These are phyloP conservation scores for Marvania coccoides DNA, from an alignment of 139 green algal species.

Conservation along the genomic window DNA sequence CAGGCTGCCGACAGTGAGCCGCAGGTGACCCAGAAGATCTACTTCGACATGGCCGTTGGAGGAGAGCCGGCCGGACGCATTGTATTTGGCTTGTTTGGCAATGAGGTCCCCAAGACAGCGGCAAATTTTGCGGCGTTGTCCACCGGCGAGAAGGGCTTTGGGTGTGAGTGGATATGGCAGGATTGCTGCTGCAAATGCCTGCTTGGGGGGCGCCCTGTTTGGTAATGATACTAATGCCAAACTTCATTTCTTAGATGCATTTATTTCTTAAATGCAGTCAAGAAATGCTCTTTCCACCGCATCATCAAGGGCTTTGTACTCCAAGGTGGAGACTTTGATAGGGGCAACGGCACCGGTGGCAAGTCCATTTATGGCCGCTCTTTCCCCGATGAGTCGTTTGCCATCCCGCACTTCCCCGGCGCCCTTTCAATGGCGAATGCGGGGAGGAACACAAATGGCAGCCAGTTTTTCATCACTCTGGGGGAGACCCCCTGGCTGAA, in stretches of 20 bases:
- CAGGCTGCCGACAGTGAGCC: neutral
- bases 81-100: slow-evolving; percentile 64
- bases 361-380: slow-evolving; percentile 44
- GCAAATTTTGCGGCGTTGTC: slow-evolving; percentile 45
- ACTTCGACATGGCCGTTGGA: slow-evolving; percentile 63
- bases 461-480: slow-evolving; percentile 48
- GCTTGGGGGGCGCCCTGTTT: neutral
- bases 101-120: slow-evolving; percentile 56
- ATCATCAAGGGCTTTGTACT: slow-evolving; percentile 69
- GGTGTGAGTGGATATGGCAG: neutral
- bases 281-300: slow-evolving; percentile 51
- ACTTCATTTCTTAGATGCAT: neutral
- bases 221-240: neutral
- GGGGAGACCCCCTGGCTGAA: slow-evolving; percentile 28
- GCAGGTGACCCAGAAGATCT: slow-evolving; percentile 35
- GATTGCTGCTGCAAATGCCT: neutral
- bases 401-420: slow-evolving; percentile 18
- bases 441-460: slow-evolving; percentile 39
- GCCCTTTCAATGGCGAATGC: slow-evolving; percentile 52
- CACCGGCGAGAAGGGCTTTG: slow-evolving; percentile 25
- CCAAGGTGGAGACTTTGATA: slow-evolving; percentile 35
- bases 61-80: slow-evolving; percentile 46
- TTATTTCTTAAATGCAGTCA: slow-evolving; percentile 2
- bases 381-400: slow-evolving; percentile 27
- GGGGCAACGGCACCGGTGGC: slow-evolving; percentile 2